Evolutionary conservation across 1,284 basidiomycete genomes (phyloP).

Genomic region (Phylloporus sp.): DNA sequence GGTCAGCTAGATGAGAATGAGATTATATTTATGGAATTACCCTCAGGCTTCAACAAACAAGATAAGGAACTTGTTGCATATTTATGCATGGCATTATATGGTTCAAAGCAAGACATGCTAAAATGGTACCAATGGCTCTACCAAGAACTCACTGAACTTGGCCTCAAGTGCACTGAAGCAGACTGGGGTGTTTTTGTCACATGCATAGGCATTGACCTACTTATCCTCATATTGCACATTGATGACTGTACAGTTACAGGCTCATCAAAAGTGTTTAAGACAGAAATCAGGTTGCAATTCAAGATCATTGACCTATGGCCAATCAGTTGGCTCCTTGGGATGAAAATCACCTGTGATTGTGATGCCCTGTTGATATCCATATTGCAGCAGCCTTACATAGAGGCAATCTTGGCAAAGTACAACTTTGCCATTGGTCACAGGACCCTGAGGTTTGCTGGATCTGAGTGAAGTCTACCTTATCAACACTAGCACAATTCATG

Average conservation of each 20-base stretch:
- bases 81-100: not conserved
- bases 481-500: not conserved
- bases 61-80: not conserved
- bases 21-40: not conserved
- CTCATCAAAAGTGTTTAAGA: not conserved
- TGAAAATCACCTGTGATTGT: not conserved
- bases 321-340: not conserved
- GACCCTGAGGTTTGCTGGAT: no score
- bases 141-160: not conserved
- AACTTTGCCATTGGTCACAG: no score
- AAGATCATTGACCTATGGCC: no score
- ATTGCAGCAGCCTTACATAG: not conserved
- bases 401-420: no score
- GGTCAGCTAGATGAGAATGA: no score
- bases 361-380: not conserved
- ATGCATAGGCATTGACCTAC: not conserved
- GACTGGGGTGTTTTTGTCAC: constrained; percentile 10
- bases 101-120: not conserved
- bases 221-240: constrained; percentile 12
- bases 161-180: not conserved
- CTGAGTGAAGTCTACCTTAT: no score
- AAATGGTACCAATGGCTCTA: constrained; percentile 6
- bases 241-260: constrained; percentile 16
- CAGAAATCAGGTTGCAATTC: not conserved
- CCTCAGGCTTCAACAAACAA: not conserved